Percentiles rank a stretch among this genome's conserved stretches.
Evolutionary conservation across 2,329 filamentous ascomycete species (phyloP).

Genomic region (Sporothrix schenckii): DNA sequence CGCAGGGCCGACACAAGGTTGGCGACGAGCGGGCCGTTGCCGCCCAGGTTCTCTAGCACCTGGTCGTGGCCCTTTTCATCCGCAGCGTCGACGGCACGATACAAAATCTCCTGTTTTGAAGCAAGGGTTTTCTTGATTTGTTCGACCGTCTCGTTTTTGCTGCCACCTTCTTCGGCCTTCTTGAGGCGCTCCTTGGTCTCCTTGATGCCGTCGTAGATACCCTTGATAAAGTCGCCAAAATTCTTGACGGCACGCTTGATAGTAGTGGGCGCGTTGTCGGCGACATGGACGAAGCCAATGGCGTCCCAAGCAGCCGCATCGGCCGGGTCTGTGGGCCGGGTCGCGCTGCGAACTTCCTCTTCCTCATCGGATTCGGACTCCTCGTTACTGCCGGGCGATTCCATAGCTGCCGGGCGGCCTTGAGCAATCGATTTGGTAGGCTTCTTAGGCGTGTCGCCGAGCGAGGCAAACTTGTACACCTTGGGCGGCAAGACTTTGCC

Average conservation of each 20-base stretch:
- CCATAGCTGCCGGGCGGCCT: conserved; percentile 27
- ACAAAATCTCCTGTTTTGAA: conserved; percentile 53
- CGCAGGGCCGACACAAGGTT: conserved; percentile 59
- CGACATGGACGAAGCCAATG: conserved; percentile 54
- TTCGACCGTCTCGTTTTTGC: conserved; percentile 44
- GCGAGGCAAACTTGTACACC: conserved; percentile 36
- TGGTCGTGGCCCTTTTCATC: conserved; percentile 58
- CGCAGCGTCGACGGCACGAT: conserved; percentile 56
- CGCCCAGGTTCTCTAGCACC: conserved; percentile 61
- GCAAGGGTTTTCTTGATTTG: conserved; percentile 49
- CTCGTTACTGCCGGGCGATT: conserved; percentile 32
- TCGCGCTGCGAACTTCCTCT: conserved; percentile 46
- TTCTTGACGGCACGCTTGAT: conserved; percentile 55
- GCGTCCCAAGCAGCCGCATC: conserved; percentile 59
- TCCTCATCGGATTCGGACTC: conserved; percentile 33
- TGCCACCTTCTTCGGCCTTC: conserved; percentile 45
- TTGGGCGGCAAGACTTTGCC: conserved; percentile 37
- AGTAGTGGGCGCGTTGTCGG: conserved; percentile 43
- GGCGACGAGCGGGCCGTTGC: conserved; percentile 59
- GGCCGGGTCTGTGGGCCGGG: conserved; percentile 50
- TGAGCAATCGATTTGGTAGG: neutral
- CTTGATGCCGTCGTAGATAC: conserved; percentile 53
- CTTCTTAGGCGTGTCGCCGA: conserved; percentile 32
- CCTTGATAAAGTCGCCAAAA: conserved; percentile 55
- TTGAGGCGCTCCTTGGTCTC: conserved; percentile 52